Percentiles rank a stretch among this genome's conserved stretches.
Evolutionary conservation across 2,329 filamentous ascomycete species (phyloP).

Genomic region (Ophiostoma piceae): DNA sequence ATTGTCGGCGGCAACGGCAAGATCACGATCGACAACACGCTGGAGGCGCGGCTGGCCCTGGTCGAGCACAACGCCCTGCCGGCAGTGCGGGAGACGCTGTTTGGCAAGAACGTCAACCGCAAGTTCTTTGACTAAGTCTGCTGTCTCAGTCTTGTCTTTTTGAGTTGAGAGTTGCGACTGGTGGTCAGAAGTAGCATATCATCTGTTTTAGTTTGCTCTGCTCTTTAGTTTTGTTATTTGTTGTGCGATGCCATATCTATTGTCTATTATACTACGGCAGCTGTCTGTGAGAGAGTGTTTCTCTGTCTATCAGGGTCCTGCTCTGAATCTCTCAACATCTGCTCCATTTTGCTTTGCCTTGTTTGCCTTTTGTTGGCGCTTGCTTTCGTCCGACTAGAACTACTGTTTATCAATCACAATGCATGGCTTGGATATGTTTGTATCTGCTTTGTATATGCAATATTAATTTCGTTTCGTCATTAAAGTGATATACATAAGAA

Average conservation of each 20-base stretch:
- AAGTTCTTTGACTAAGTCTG: conserved; percentile 74
- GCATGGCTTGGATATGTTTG: conserved; percentile 7
- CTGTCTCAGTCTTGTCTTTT: neutral
- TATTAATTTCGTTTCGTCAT: neutral
- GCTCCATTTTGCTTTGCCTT: neutral
- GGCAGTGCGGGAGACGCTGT: conserved; percentile 76
- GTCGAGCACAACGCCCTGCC: conserved; percentile 82
- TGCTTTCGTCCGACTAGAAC: conserved; percentile 7
- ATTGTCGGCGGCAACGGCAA: conserved; percentile 81
- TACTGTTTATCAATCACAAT: neutral
- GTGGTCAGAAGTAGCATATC: conserved; percentile 9
- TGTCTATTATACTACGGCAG: neutral
- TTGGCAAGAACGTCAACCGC: conserved; percentile 91
- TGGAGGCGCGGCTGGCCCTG: conserved; percentile 82
- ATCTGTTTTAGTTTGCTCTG: neutral
- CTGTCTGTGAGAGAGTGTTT: neutral
- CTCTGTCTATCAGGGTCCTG: neutral
- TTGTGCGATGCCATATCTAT: neutral
- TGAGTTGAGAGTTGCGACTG: neutral
- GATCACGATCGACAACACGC: conserved; percentile 98
- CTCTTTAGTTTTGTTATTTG: neutral
- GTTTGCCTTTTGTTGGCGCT: conserved; percentile 8
- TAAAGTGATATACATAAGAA: neutral
- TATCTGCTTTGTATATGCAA: neutral
- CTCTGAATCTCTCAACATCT: neutral